Base-by-base conservation (phyloP, 163 green algal species). In the Volvox carteri region DNA sequence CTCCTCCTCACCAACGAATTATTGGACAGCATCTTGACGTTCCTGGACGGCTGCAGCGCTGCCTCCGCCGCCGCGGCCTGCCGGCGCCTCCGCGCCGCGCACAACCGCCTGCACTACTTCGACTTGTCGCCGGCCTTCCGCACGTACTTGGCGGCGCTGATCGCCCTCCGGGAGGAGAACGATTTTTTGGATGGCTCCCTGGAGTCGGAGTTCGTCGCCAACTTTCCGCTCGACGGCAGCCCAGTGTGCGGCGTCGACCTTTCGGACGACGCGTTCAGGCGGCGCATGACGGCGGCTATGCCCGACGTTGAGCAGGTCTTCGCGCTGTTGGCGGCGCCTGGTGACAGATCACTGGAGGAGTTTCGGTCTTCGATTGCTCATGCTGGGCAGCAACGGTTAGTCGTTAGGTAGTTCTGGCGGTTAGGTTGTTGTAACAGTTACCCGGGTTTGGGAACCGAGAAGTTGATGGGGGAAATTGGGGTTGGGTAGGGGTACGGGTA, bases 181-280 rank as follows among this genome's bases (percentile, higher is more conserved):
- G 35, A 33, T 4, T 68, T 68, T 56, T 67, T 25, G 6, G 75
- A 84, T 18, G 75, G 75, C 50, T 84, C 75, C 75, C 21, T 33
- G 1, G 75, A 84, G 30, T 60, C 48, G 25, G 48, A n/a, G n/a
- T 84, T 84, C 48, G n/a, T 16, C 4, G 48, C 30, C 30, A n/a
- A 50, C 3, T 48, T 72, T 18, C 75, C 75, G 7, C 75, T 84
- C 16, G 75, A 84, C 75, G 75, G 75, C 75, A 84, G 75, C 75
- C 48, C 75, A n/a, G 75, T 50, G n/a, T 84, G 75, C 50, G 75
- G 75, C 9, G 30, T 6, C 41, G 75, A 84, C 30, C 75, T 84
- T 48, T 12, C 28, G 44, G 73, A 62, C 12, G 73, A 62, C 30
- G 4, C 42, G 14, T 78, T 52, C 70, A 35, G 12, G 12, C 70